Evolutionary conservation across 2,329 filamentous ascomycete species (phyloP).

Genomic region (Triangularia verruculosa): DNA sequence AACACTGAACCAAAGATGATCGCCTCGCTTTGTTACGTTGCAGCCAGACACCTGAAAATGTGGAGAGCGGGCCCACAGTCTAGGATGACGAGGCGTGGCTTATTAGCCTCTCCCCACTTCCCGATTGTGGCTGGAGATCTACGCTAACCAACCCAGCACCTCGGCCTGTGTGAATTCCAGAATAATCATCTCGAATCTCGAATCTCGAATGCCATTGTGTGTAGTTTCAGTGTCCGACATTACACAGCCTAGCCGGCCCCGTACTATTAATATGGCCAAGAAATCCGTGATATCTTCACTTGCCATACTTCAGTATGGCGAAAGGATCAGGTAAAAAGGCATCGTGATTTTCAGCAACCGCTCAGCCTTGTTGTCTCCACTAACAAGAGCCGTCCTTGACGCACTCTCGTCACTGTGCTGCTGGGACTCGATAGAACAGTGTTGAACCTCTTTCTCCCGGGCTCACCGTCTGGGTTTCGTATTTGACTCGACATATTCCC

Average conservation of each 20-base stretch:
- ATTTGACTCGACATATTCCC: too few species aligned
- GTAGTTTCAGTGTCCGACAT: not conserved
- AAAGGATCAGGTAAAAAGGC: conserved; percentile 18
- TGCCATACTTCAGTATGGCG: not conserved
- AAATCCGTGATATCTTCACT: not conserved
- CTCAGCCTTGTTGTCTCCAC: conserved; percentile 12
- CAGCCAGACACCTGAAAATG: conserved; percentile 2
- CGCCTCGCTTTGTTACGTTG: not conserved
- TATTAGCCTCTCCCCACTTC: conserved; percentile 6
- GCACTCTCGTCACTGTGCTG: not conserved
- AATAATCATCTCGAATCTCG: not conserved
- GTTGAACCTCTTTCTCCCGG: not conserved
- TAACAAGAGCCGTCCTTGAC: not conserved
- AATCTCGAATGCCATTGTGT: not conserved
- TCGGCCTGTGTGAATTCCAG: not conserved
- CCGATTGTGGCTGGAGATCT: conserved; percentile 17
- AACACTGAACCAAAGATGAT: not conserved
- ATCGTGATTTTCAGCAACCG: not conserved
- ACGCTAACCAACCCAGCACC: not conserved
- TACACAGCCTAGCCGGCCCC: not conserved
- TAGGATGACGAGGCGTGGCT: conserved; percentile 24
- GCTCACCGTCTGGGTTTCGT: too few species aligned
- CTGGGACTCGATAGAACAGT: too few species aligned
- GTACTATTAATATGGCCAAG: conserved; percentile 6
- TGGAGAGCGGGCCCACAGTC: conserved; percentile 9